phyloP scores from a whole-genome alignment of 306 rosid genomes.

The Dryas octopetala region DNA sequence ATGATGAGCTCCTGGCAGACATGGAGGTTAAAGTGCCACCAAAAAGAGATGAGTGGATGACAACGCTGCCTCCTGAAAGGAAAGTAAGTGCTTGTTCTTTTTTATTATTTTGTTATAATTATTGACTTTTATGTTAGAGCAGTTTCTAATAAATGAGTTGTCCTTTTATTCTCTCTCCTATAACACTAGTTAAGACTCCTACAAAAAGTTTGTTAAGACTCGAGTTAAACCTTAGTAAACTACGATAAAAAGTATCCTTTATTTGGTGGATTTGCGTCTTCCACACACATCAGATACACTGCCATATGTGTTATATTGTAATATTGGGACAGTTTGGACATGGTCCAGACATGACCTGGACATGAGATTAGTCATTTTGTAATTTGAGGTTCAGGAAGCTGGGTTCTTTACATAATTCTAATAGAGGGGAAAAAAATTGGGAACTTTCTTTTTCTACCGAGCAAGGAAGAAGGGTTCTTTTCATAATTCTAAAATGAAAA shows the following conservation, averaged over 20 bases:
- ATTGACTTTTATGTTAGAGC: no score
- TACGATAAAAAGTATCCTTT: not conserved
- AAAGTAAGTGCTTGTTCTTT: conserved; percentile 47
- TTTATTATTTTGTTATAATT: conserved; percentile 8
- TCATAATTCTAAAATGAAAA: not conserved
- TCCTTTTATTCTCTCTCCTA: no score
- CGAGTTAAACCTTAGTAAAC: not conserved
- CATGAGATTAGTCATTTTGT: not conserved
- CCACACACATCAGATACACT: not conserved
- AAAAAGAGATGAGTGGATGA: conserved; percentile 96
- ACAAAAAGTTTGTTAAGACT: no score
- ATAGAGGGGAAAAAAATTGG: no score
- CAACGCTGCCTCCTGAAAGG: conserved; percentile 84
- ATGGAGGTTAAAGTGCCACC: conserved; percentile 71
- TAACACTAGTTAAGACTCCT: no score
- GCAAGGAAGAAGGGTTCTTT: no score
- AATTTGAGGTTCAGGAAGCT: not conserved
- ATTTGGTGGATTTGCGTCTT: not conserved
- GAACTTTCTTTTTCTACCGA: no score
- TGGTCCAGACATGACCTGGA: not conserved
- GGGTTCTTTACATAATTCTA: not conserved
- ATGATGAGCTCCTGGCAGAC: conserved; percentile 82
- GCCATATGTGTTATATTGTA: not conserved
- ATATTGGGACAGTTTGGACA: not conserved
- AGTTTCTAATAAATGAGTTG: no score